phyloP scores from a whole-genome alignment of 1,139 yeast genomes.

The Lizanozyma gosingica region DNA sequence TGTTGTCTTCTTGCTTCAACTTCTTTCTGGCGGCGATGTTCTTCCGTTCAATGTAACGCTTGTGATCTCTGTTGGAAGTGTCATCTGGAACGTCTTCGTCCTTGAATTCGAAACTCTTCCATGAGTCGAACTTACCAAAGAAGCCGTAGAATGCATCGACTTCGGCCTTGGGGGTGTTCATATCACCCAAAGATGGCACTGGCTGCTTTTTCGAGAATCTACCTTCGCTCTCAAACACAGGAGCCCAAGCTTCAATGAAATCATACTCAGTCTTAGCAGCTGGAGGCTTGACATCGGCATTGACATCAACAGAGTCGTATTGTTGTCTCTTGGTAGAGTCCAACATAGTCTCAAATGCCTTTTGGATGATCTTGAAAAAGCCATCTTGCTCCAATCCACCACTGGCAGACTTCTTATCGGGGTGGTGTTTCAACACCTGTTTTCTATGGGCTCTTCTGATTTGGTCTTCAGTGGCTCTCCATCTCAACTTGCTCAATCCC shows the following conservation, averaged over 20 bases:
- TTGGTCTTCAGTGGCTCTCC: constrained; percentile 86
- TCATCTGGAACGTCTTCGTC: constrained; percentile 99
- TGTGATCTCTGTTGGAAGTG: constrained; percentile 97
- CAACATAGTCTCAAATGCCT: constrained; percentile 85
- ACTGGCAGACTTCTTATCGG: constrained; percentile 86
- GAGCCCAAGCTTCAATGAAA: constrained; percentile 88
- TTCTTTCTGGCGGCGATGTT: constrained; percentile 94
- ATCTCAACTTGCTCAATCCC: constrained; percentile 87
- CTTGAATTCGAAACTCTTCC: constrained; percentile 97
- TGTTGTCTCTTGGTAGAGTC: constrained; percentile 85
- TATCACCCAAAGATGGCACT: constrained; percentile 71
- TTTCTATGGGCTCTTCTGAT: constrained; percentile 95
- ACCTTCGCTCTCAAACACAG: constrained; percentile 82
- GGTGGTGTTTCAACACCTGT: constrained; percentile 95
- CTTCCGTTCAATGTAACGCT: constrained; percentile 96
- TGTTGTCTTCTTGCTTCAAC: constrained; percentile 96
- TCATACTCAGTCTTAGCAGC: constrained; percentile 54
- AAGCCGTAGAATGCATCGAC: constrained; percentile 85
- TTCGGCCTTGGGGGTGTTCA: constrained; percentile 63
- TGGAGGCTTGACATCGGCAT: constrained; percentile 81
- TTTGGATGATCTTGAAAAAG: constrained; percentile 96
- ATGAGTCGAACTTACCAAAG: constrained; percentile 95
- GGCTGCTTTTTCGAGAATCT: constrained; percentile 90
- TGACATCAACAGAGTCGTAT: constrained; percentile 89
- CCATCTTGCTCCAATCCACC: constrained; percentile 91